A percentile compares a stretch with the other conserved stretches of the same genome.
phyloP scores from a whole-genome alignment of 495 filamentous ascomycete species.

The Hamigera avellanea region DNA sequence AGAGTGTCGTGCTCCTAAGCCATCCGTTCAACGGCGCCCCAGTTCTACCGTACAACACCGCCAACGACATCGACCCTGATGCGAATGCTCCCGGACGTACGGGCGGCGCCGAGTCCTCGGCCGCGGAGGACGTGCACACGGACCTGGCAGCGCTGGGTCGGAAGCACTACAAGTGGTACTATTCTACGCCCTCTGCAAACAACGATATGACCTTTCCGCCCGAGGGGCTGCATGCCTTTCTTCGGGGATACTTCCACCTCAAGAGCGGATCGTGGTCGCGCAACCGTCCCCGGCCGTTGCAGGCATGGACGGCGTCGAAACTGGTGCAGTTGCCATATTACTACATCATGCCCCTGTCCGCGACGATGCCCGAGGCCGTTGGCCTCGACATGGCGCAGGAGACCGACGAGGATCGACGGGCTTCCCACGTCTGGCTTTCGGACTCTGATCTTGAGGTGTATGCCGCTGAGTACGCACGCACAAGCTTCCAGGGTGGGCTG shows the following conservation, averaged over 20 bases:
- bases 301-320: conserved; percentile 41
- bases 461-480: conserved; percentile 47
- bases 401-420: conserved; percentile 11
- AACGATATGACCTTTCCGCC: conserved; percentile 44
- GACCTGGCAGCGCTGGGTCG: conserved; percentile 40
- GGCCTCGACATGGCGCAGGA: conserved; percentile 40
- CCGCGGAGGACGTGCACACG: conserved; percentile 36
- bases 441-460: conserved; percentile 48
- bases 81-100: conserved; percentile 9
- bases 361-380: conserved; percentile 47
- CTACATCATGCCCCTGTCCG: conserved; percentile 52
- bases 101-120: conserved; percentile 6
- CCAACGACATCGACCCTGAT: conserved; percentile 10
- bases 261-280: conserved; percentile 49
- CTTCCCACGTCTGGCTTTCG: conserved; percentile 38
- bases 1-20: conserved; percentile 39
- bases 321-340: conserved; percentile 51
- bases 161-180: conserved; percentile 65
- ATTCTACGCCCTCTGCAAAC: conserved; percentile 43
- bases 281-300: conserved; percentile 42
- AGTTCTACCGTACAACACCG: conserved; percentile 38
- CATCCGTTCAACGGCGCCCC: conserved; percentile 45
- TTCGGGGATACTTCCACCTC: conserved; percentile 57
- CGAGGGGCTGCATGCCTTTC: conserved; percentile 43
- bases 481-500: conserved; percentile 57